A percentile compares a stretch with the other conserved stretches of the same genome.
Evolutionary conservation across 179 eudicot genomes (phyloP).

Genomic region (Monotropa hypopitys): DNA sequence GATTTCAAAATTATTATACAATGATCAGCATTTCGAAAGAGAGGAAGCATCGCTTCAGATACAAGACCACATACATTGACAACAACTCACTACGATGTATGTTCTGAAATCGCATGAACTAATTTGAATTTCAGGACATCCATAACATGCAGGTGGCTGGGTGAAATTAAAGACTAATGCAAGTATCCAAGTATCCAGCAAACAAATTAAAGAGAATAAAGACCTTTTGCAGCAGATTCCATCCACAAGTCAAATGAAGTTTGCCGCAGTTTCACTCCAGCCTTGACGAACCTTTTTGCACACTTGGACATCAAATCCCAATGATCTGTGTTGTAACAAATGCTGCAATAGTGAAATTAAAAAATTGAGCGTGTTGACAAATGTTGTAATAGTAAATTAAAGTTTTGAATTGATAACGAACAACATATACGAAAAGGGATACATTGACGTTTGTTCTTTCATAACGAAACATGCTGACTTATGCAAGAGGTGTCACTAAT

Average conservation of each 20-base stretch:
- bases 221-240: conserved; percentile 84
- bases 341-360: conserved; percentile 43
- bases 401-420: neutral
- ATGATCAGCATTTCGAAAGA: neutral
- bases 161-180: neutral
- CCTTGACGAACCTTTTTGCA: conserved; percentile 49
- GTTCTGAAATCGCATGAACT: neutral
- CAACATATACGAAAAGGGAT: neutral
- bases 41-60: conserved; percentile 1
- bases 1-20: neutral
- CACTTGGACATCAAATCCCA: conserved; percentile 71
- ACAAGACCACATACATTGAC: neutral
- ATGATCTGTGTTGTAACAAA: conserved; percentile 52
- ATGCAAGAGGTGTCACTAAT: neutral
- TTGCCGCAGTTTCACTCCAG: conserved; percentile 66
- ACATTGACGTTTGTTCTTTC: neutral
- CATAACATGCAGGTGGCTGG: neutral
- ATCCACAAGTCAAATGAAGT: conserved; percentile 70
- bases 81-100: neutral
- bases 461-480: neutral
- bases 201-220: conserved; percentile 4
- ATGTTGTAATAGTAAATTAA: neutral
- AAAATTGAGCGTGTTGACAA: neutral
- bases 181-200: neutral
- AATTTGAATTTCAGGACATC: neutral